Conservation (phyloP, 345 rosid genomes). For the Eutrema yunnanense region DNA sequence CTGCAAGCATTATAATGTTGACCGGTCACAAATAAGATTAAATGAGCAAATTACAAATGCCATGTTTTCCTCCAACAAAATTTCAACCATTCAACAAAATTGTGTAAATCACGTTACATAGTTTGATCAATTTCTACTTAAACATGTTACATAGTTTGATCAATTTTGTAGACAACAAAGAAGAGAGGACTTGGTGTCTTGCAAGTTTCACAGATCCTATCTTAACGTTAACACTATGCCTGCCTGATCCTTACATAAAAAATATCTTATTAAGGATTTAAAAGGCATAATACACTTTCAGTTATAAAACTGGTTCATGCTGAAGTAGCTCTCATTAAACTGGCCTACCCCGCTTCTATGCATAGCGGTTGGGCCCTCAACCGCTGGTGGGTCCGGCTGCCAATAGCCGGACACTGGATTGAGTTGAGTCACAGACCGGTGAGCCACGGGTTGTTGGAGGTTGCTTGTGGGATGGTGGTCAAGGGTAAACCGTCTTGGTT, state of each 20-base stretch:
- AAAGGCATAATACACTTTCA: slow-evolving; percentile 21
- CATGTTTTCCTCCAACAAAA: too few species aligned
- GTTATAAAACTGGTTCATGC: slow-evolving; percentile 38
- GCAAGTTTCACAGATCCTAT: neutral
- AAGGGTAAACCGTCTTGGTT: slow-evolving; percentile 43
- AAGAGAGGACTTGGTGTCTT: neutral
- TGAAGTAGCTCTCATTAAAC: slow-evolving; percentile 38
- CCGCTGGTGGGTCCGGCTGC: slow-evolving; percentile 33
- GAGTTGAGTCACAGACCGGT: slow-evolving; percentile 27
- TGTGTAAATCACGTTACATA: too few species aligned
- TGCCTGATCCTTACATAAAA: neutral
- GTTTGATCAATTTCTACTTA: too few species aligned
- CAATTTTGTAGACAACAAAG: neutral
- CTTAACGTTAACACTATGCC: neutral
- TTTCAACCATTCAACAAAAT: too few species aligned
- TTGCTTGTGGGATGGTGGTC: slow-evolving; percentile 31
- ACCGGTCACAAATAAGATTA: too few species aligned
- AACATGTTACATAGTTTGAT: too few species aligned
- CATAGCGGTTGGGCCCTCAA: slow-evolving; percentile 26
- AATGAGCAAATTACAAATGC: too few species aligned
- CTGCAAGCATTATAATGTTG: too few species aligned
- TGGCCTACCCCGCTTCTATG: slow-evolving; percentile 30
- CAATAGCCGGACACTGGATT: slow-evolving; percentile 34
- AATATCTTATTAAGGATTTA: slow-evolving; percentile 1
- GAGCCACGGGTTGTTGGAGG: slow-evolving; percentile 33